Evolutionary conservation across 1,284 basidiomycete genomes (phyloP).

Genomic region (Trichosporon coremiiforme): DNA sequence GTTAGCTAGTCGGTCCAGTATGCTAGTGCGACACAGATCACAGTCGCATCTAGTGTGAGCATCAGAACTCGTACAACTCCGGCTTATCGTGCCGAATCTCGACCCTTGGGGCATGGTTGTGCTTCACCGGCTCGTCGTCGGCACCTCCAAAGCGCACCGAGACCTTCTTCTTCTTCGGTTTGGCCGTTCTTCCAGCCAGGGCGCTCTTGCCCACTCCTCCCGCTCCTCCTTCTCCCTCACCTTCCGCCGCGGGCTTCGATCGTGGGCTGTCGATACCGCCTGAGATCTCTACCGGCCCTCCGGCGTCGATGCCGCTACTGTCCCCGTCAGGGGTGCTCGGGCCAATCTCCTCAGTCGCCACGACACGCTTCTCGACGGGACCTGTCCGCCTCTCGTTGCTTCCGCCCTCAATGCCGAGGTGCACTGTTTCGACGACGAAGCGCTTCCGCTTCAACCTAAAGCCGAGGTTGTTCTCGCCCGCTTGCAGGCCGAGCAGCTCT

Average conservation of each 20-base stretch:
- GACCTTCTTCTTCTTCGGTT: slow-evolving; percentile 40
- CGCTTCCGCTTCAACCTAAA: slow-evolving; percentile 89
- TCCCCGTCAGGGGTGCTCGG: too few relatives aligned
- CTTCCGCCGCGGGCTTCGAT: too few relatives aligned
- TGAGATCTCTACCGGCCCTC: background rate
- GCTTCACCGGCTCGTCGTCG: slow-evolving; percentile 34
- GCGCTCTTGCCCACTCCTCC: slow-evolving; percentile 4
- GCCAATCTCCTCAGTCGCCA: slow-evolving; percentile 6
- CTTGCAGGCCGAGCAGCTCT: slow-evolving; percentile 67
- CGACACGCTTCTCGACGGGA: slow-evolving; percentile 29
- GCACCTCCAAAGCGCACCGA: slow-evolving; percentile 48
- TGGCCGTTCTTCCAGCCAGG: background rate
- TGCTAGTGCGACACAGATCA: too few relatives aligned
- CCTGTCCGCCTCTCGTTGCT: slow-evolving; percentile 77
- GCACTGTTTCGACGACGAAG: slow-evolving; percentile 86
- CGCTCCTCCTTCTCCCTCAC: background rate
- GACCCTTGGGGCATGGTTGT: slow-evolving; percentile 28
- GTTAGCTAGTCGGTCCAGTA: too few relatives aligned
- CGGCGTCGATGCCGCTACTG: too few relatives aligned
- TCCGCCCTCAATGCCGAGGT: slow-evolving; percentile 90
- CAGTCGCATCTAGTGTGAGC: background rate
- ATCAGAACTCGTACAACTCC: slow-evolving; percentile 59
- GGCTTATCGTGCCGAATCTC: slow-evolving; percentile 55
- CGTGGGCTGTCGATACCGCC: slow-evolving; percentile 2
- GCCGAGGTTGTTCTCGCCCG: slow-evolving; percentile 82